Conservation (phyloP, 805 yeast genomes). For the Barnettozyma sp. region DNA sequence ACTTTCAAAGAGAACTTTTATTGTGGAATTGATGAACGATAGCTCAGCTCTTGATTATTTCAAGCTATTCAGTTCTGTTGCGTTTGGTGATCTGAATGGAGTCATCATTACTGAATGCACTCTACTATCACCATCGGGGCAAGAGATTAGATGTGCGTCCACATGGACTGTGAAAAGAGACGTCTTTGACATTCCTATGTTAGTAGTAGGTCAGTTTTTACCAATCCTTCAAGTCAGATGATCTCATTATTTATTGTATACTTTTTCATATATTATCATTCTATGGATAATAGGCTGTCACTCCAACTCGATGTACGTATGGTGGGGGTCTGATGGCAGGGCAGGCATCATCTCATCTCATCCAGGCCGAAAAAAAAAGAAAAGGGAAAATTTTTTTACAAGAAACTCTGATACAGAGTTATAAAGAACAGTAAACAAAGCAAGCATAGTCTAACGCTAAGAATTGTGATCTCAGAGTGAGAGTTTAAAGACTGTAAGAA, state of each 20-base stretch:
- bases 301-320: too few relatives aligned
- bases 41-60: conserved; percentile 67
- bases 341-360: too few relatives aligned
- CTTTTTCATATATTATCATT: background rate
- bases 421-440: too few relatives aligned
- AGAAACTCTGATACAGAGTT: too few relatives aligned
- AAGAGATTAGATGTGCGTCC: conserved; percentile 56
- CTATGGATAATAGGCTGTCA: too few relatives aligned
- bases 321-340: too few relatives aligned
- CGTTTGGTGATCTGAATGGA: conserved; percentile 43
- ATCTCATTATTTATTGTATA: background rate
- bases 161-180: conserved; percentile 85
- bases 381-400: too few relatives aligned
- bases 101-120: conserved; percentile 35
- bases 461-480: too few relatives aligned
- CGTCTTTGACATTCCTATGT: conserved; percentile 77
- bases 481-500: too few relatives aligned
- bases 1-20: conserved; percentile 54
- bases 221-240: conserved; percentile 43
- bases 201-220: conserved; percentile 73
- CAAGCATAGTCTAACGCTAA: too few relatives aligned
- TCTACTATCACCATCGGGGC: conserved; percentile 30
- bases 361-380: too few relatives aligned
- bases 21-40: conserved; percentile 80
- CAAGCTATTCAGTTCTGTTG: conserved; percentile 48